Base-by-base conservation (phyloP, 2,329 filamentous ascomycete genomes). In the Neobulgaria alba region DNA sequence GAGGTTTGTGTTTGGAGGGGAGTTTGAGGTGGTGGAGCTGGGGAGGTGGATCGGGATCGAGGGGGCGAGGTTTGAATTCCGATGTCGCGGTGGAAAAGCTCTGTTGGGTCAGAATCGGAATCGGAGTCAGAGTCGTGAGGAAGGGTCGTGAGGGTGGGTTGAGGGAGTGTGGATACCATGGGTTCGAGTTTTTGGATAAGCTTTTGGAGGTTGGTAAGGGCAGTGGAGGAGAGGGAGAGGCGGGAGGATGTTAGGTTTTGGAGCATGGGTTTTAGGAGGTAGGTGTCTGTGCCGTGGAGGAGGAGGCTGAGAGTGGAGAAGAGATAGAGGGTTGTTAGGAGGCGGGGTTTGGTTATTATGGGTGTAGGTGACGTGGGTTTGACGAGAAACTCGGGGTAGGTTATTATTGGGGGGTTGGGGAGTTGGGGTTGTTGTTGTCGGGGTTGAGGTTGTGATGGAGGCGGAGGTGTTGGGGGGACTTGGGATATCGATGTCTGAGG, bases 11-110 rank as follows among this genome's bases (percentile, higher is more conserved):
- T 32, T 39, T 57, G 31, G 36, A 51, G 61, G 9, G 16, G 10
- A 19, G 32, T 18, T 36, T 36, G 7, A 29, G 20, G 17, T 10
- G 33, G 20, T 17, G 17, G 33, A 15, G 19, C 8, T 4, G 34
- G 53, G 33, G 38, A 58, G 7, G 47, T 16, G 17, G 61, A 52
- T 4, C 67, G 64, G 3, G 23, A 26, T 26, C 7, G 23, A 0
- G 65, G 65, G 1, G 68, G 69, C 0, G 77, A 79, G 0, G 85
- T 92, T 61, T 92, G 85, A 1, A 85, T 84, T 48, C 83, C 84
- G 45, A 86, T 73, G 57, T 92, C 85, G 33, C 84, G 77, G 60
- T 89, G 84, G 63, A 86, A 92, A 47, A 89, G 73, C 61, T 90
- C 85, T 1, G 81, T 79, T 1, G 85, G 85, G 52, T 82, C 78